Percentiles rank a stretch among this genome's conserved stretches.
phyloP scores from a whole-genome alignment of 2,329 filamentous ascomycete genomes.

The Leptographium galeiforme region DNA sequence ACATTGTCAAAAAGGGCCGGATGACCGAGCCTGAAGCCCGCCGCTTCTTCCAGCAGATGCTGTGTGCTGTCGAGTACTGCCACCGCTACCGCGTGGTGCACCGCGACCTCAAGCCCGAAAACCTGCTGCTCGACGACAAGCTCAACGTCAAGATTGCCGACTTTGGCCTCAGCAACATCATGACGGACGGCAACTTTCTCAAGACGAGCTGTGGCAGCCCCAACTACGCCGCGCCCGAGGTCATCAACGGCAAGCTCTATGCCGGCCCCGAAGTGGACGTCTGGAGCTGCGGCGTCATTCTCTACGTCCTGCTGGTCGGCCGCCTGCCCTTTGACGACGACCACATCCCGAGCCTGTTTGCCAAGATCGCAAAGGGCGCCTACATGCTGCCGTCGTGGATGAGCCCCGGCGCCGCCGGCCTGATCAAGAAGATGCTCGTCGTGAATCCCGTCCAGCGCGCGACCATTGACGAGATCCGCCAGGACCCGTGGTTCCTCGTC shows the following conservation, averaged over 20 bases:
- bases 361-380: slow-evolving; percentile 90
- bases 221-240: slow-evolving; percentile 95
- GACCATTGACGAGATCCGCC: slow-evolving; percentile 83
- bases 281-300: slow-evolving; percentile 90
- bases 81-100: slow-evolving; percentile 98
- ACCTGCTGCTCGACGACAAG: slow-evolving; percentile 83
- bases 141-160: slow-evolving; percentile 99
- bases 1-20: slow-evolving; percentile 86
- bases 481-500: slow-evolving; percentile 87
- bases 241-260: slow-evolving; percentile 95
- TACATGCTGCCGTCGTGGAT: slow-evolving; percentile 91
- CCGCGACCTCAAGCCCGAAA: slow-evolving; percentile 93
- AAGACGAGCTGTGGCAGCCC: slow-evolving; percentile 97
- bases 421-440: slow-evolving; percentile 89
- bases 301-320: slow-evolving; percentile 70
- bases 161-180: slow-evolving; percentile 97
- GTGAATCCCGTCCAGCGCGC: slow-evolving; percentile 91
- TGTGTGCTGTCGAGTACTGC: slow-evolving; percentile 97
- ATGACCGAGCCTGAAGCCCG: slow-evolving; percentile 88
- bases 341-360: slow-evolving; percentile 92
- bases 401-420: slow-evolving; percentile 62
- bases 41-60: slow-evolving; percentile 97
- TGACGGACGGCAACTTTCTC: slow-evolving; percentile 98
- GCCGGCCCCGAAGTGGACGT: slow-evolving; percentile 96
- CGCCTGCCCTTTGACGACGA: slow-evolving; percentile 94